These are phyloP conservation scores for Stephanodiscus minutulus DNA, from an alignment of 108 stramenopile species.

Conservation along the genomic window DNA sequence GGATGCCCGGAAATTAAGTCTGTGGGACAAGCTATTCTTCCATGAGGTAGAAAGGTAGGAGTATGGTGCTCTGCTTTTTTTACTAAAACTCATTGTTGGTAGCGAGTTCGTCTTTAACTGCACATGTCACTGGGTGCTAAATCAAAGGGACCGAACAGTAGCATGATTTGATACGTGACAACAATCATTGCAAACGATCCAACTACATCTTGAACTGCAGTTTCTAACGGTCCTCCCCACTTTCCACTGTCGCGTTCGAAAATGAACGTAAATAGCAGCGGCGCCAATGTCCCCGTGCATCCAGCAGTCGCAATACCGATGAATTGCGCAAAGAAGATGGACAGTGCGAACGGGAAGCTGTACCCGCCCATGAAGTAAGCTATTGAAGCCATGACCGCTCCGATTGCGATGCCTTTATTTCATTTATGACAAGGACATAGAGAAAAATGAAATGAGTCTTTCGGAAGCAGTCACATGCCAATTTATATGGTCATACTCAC, in stretches of 20 bases:
- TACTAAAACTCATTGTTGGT: too few species aligned
- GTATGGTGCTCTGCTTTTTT: too few species aligned
- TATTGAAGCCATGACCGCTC: conserved; percentile 10
- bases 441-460: too few species aligned
- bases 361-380: conserved; percentile 54
- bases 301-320: conserved; percentile 62
- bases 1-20: too few species aligned
- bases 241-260: conserved; percentile 57
- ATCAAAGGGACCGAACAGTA: conserved; percentile 50
- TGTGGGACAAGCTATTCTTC: too few species aligned
- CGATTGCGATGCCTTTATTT: neutral
- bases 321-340: conserved; percentile 59
- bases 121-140: conserved; percentile 56
- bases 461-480: too few species aligned
- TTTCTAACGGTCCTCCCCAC: conserved; percentile 69
- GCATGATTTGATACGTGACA: conserved; percentile 55
- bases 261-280: conserved; percentile 61
- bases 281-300: conserved; percentile 64
- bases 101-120: neutral
- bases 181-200: conserved; percentile 71
- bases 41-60: too few species aligned
- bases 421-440: neutral
- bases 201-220: conserved; percentile 73
- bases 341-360: conserved; percentile 53
- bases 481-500: conserved; percentile 31